Conservation (phyloP, 768 basidiomycete species). For the Suillus luteus region DNA sequence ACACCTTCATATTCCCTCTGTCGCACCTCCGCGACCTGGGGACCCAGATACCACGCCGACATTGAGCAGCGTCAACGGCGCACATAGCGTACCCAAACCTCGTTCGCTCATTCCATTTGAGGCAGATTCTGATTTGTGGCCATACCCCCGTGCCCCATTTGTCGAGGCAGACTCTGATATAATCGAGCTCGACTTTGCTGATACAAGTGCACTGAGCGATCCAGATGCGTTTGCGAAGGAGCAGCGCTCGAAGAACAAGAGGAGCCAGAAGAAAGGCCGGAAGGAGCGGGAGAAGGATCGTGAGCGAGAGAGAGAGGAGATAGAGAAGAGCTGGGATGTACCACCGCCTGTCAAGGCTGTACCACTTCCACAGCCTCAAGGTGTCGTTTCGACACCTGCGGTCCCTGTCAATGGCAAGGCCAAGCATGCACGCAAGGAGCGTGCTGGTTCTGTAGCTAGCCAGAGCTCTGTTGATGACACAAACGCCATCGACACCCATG, state of each 20-base stretch:
- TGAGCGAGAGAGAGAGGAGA: slow-evolving; percentile 44
- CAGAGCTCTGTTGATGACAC: slow-evolving; percentile 7
- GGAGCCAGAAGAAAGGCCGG: slow-evolving; percentile 25
- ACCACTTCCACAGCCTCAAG: slow-evolving; percentile 22
- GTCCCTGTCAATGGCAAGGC: slow-evolving; percentile 28
- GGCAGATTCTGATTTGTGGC: slow-evolving; percentile 70
- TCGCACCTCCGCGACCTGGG: slow-evolving; percentile 15
- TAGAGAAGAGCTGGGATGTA: slow-evolving; percentile 66
- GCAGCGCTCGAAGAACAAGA: slow-evolving; percentile 29
- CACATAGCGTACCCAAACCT: slow-evolving; percentile 26
- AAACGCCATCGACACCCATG: slow-evolving; percentile 22
- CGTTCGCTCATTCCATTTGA: slow-evolving; percentile 61
- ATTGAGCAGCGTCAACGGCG: slow-evolving; percentile 15
- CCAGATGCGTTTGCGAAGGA: slow-evolving; percentile 52
- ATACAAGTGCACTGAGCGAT: slow-evolving; percentile 73
- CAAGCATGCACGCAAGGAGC: slow-evolving; percentile 18
- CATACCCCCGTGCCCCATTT: slow-evolving; percentile 55
- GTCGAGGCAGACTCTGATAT: slow-evolving; percentile 54
- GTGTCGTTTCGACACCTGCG: slow-evolving; percentile 1
- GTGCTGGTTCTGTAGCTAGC: slow-evolving; percentile 3
- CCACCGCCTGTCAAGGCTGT: slow-evolving; percentile 33
- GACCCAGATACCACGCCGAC: slow-evolving; percentile 13
- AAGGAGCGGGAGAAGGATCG: slow-evolving; percentile 37
- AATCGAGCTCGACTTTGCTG: slow-evolving; percentile 74
- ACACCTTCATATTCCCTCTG: slow-evolving; percentile 8